A percentile compares a stretch with the other conserved stretches of the same genome.
Evolutionary conservation across 2,329 filamentous ascomycete genomes (phyloP).

Genomic region (Colletotrichum neosansevieriae): DNA sequence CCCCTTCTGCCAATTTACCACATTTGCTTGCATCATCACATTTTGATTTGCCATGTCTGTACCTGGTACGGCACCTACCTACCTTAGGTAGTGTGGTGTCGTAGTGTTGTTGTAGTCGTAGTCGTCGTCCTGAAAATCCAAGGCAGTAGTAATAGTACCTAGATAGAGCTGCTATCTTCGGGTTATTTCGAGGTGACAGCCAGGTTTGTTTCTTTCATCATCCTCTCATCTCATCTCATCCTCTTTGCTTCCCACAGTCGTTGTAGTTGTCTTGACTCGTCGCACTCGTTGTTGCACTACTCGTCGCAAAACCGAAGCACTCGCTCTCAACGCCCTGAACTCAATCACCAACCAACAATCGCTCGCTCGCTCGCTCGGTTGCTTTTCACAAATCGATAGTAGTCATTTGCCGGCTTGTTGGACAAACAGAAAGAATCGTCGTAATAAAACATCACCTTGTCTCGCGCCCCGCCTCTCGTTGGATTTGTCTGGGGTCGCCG

Average conservation of each 20-base stretch:
- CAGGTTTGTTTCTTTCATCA: conserved; percentile 15
- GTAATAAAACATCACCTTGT: not conserved
- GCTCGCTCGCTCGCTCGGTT: conserved; percentile 29
- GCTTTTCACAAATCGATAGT: conserved; percentile 9
- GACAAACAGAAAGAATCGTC: not conserved
- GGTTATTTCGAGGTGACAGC: conserved; percentile 22
- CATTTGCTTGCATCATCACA: not conserved
- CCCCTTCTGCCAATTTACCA: conserved; percentile 28
- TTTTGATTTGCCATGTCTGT: too few species aligned
- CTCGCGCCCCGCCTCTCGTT: not conserved
- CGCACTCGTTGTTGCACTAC: not conserved
- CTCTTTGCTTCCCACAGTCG: not conserved
- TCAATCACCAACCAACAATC: conserved; percentile 14
- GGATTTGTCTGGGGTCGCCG: conserved; percentile 3
- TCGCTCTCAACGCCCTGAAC: conserved; percentile 9
- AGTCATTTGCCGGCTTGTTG: not conserved
- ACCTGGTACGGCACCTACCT: too few species aligned
- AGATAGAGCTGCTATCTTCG: conserved; percentile 12
- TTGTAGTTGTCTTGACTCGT: conserved; percentile 27
- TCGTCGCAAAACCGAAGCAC: conserved; percentile 11
- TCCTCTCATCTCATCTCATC: not conserved
- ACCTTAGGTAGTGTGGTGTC: not conserved
- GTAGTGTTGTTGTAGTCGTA: not conserved
- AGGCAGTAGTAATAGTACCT: not conserved
- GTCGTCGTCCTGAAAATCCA: conserved; percentile 24